phyloP scores from a whole-genome alignment of 2,329 filamentous ascomycete species.

The Colletotrichum magnum region DNA sequence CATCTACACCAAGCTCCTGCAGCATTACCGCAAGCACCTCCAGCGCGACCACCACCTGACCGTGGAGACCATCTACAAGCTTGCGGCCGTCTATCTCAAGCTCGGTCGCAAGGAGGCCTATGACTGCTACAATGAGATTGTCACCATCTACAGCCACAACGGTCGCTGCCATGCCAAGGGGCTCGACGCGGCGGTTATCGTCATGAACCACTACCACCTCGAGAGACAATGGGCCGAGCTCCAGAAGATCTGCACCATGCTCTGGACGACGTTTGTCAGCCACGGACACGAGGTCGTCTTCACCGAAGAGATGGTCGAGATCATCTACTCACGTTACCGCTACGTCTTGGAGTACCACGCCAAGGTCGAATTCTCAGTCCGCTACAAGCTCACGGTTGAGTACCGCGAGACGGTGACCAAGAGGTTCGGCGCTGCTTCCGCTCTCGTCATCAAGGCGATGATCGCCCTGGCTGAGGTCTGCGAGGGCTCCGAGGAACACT shows the following conservation, averaged over 20 bases:
- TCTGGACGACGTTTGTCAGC: constrained; percentile 56
- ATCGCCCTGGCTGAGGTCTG: constrained; percentile 61
- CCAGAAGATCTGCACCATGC: constrained; percentile 58
- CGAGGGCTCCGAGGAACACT: constrained; percentile 57
- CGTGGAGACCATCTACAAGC: constrained; percentile 50
- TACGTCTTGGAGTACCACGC: constrained; percentile 60
- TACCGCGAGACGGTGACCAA: constrained; percentile 62
- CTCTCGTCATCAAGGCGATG: constrained; percentile 49
- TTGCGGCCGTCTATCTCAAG: constrained; percentile 34
- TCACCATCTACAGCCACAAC: constrained; percentile 50
- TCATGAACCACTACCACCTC: constrained; percentile 60
- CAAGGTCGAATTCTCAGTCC: constrained; percentile 55
- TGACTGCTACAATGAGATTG: constrained; percentile 55
- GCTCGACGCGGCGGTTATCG: constrained; percentile 60
- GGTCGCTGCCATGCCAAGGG: constrained; percentile 56
- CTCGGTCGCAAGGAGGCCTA: constrained; percentile 50
- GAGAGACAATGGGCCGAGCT: constrained; percentile 61
- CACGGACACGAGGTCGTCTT: constrained; percentile 56
- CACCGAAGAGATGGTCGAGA: constrained; percentile 58
- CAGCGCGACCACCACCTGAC: constrained; percentile 49
- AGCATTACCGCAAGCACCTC: constrained; percentile 45
- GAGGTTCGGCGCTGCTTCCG: constrained; percentile 48
- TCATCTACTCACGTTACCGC: constrained; percentile 60
- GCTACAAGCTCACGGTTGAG: constrained; percentile 61
- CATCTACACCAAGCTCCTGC: constrained; percentile 52